Percentiles rank a stretch among this genome's conserved stretches.
These are phyloP conservation scores for Rhizopogon salebrosus DNA, from an alignment of 768 basidiomycete genomes.

Conservation along the genomic window DNA sequence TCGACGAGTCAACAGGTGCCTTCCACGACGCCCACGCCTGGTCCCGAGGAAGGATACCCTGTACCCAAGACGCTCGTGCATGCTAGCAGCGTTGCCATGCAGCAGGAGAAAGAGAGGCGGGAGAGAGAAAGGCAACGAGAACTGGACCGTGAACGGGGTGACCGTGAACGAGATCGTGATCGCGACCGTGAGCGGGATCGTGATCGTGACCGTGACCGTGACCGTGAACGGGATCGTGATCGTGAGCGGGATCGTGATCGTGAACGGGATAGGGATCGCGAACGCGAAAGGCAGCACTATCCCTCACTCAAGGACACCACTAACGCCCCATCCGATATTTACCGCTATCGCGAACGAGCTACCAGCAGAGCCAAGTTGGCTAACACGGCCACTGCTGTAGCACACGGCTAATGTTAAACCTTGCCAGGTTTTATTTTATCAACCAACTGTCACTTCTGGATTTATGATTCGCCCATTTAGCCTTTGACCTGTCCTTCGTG, in stretches of 20 bases:
- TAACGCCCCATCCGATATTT: slow-evolving; percentile 15
- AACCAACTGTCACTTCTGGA: background rate
- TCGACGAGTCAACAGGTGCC: background rate
- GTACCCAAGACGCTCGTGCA: slow-evolving; percentile 32
- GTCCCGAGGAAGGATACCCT: background rate
- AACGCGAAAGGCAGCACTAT: slow-evolving; percentile 7
- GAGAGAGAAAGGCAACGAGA: slow-evolving; percentile 26
- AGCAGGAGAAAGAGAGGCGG: slow-evolving; percentile 41
- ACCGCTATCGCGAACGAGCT: slow-evolving; percentile 14
- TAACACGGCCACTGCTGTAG: slow-evolving; percentile 11
- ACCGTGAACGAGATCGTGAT: slow-evolving; percentile 13
- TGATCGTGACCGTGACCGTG: background rate
- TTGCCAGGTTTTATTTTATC: background rate
- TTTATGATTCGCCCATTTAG: background rate
- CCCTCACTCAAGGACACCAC: slow-evolving; percentile 25
- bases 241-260: background rate
- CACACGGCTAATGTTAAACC: background rate
- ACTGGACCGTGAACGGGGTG: slow-evolving; percentile 22
- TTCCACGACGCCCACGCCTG: background rate
- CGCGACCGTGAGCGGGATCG: slow-evolving; percentile 6
- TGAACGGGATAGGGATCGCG: slow-evolving; percentile 15
- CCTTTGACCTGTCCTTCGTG: background rate
- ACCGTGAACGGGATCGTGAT: slow-evolving; percentile 8
- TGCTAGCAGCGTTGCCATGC: slow-evolving; percentile 51
- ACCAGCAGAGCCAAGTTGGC: slow-evolving; percentile 11